Evolutionary conservation across 306 rosid species (phyloP).

Genomic region (Geum urbanum): DNA sequence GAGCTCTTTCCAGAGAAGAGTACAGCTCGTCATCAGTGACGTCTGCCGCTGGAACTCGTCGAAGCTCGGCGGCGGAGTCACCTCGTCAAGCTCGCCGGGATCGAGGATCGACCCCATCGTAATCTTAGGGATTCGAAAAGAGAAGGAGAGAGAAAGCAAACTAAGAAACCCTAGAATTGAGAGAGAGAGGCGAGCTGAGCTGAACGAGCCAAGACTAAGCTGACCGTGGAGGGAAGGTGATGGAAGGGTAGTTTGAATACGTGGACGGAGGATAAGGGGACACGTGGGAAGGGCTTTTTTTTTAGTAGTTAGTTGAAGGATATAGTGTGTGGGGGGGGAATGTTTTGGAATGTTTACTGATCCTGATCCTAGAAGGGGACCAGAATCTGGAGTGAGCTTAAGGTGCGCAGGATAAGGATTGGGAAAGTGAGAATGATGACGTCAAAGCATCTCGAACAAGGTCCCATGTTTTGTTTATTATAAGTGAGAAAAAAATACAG

Average conservation of each 20-base stretch:
- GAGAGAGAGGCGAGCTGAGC: conserved; percentile 11
- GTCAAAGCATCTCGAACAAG: too few species aligned
- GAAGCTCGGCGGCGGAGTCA: conserved; percentile 73
- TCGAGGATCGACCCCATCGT: conserved; percentile 91
- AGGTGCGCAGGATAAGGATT: conserved; percentile 28
- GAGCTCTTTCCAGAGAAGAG: conserved; percentile 95
- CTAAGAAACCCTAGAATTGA: neutral
- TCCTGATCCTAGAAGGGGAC: neutral
- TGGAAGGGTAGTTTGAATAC: conserved; percentile 23
- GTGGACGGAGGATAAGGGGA: conserved; percentile 26
- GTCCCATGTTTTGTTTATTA: too few species aligned
- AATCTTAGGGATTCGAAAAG: neutral
- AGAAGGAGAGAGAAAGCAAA: too few species aligned
- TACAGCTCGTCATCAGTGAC: conserved; percentile 93
- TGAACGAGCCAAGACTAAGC: neutral
- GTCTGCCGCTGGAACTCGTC: conserved; percentile 93
- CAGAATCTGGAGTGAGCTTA: conserved; percentile 7
- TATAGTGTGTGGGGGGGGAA: neutral
- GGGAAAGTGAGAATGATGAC: conserved; percentile 27
- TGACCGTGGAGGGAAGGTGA: neutral
- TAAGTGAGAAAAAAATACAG: too few species aligned
- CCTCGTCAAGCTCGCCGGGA: conserved; percentile 93
- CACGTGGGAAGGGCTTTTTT: conserved; percentile 46
- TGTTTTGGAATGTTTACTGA: conserved; percentile 1
- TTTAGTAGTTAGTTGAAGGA: too few species aligned